Conservation (phyloP, 2,329 filamentous ascomycete species). For the Scedosporium minutisporum region DNA sequence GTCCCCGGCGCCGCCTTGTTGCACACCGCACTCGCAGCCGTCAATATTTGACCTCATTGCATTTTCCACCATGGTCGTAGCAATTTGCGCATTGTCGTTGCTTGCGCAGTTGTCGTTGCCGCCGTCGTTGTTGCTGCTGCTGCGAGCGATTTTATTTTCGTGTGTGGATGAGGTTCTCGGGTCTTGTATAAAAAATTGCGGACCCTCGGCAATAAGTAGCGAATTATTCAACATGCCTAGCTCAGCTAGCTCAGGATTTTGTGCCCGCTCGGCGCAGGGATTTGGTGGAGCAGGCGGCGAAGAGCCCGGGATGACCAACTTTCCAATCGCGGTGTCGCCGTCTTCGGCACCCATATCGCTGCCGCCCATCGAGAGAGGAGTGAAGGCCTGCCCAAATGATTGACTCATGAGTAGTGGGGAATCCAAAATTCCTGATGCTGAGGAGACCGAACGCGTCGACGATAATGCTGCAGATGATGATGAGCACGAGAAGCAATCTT, state of each 20-base stretch:
- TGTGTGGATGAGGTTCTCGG: neutral
- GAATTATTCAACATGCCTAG: neutral
- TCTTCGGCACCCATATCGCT: slow-evolving; percentile 1
- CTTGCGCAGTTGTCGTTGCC: neutral
- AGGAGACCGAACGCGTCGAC: slow-evolving; percentile 1
- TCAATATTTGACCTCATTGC: neutral
- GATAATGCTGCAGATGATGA: slow-evolving; percentile 2
- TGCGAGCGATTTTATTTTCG: neutral
- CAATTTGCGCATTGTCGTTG: neutral
- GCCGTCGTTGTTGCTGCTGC: neutral
- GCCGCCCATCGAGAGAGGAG: slow-evolving; percentile 3
- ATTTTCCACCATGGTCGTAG: neutral
- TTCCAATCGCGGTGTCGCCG: neutral
- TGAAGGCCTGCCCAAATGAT: neutral
- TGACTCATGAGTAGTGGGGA: neutral
- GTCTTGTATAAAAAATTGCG: neutral
- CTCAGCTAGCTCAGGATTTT: neutral
- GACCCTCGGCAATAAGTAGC: neutral
- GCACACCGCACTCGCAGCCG: neutral
- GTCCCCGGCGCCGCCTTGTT: neutral
- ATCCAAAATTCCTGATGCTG: slow-evolving; percentile 1
- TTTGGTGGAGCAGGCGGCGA: neutral
- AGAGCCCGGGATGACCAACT: neutral
- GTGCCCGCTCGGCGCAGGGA: neutral
- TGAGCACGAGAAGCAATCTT: slow-evolving; percentile 3